phyloP scores from a whole-genome alignment of 495 filamentous ascomycete species.

The Poronia punctata region DNA sequence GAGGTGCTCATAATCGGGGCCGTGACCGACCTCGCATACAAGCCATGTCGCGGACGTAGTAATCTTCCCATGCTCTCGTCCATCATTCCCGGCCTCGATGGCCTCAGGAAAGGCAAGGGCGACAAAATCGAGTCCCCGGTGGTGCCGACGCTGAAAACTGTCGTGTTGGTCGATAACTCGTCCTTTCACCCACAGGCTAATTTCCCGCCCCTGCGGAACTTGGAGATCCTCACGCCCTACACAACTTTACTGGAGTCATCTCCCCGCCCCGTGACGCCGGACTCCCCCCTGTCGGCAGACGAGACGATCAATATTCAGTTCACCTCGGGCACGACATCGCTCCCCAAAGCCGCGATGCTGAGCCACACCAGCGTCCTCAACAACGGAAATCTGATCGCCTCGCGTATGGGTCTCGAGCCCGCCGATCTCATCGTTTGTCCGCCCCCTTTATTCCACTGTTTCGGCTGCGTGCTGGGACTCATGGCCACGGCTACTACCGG shows the following conservation, averaged over 20 bases:
- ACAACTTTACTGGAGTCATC: conserved; percentile 39
- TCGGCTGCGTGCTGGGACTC: conserved; percentile 84
- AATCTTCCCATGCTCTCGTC: conserved; percentile 65
- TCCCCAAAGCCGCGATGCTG: conserved; percentile 88
- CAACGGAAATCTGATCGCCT: conserved; percentile 75
- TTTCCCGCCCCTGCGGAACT: conserved; percentile 20
- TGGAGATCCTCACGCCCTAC: conserved; percentile 44
- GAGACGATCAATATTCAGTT: conserved; percentile 96
- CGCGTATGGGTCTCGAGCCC: conserved; percentile 70
- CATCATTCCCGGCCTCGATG: conserved; percentile 53
- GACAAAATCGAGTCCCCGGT: conserved; percentile 52
- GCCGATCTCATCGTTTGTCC: conserved; percentile 76
- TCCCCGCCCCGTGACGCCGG: conserved; percentile 34
- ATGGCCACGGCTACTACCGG: conserved; percentile 92
- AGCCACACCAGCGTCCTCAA: conserved; percentile 82
- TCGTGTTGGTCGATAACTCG: conserved; percentile 82
- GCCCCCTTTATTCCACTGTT: conserved; percentile 88
- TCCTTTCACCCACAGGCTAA: conserved; percentile 32
- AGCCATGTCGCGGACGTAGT: conserved; percentile 58
- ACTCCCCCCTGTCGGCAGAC: conserved; percentile 47
- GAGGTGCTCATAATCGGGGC: conserved; percentile 75
- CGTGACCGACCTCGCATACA: conserved; percentile 80
- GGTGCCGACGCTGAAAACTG: conserved; percentile 60
- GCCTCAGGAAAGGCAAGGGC: conserved; percentile 5
- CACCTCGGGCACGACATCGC: conserved; percentile 84